phyloP scores from a whole-genome alignment of 768 basidiomycete species.

The Psilocybe azurescens region DNA sequence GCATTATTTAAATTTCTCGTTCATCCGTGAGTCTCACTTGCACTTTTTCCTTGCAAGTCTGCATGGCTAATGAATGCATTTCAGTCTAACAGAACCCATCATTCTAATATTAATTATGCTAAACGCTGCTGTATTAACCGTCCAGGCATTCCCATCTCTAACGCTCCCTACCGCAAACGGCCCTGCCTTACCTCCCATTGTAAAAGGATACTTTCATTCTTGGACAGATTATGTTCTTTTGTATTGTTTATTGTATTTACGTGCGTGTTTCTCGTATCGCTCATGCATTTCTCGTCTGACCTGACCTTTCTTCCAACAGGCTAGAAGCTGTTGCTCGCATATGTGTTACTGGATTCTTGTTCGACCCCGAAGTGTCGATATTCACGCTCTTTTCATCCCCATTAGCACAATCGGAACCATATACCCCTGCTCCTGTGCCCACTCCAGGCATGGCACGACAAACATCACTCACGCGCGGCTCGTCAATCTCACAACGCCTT shows the following conservation, averaged over 20 bases:
- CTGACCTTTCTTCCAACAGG: slow-evolving; percentile 39
- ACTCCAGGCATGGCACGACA: slow-evolving; percentile 37
- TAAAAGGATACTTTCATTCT: slow-evolving; percentile 77
- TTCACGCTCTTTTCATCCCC: slow-evolving; percentile 51
- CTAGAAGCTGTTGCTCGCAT: slow-evolving; percentile 89
- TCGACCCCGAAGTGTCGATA: slow-evolving; percentile 78
- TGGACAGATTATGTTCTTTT: slow-evolving; percentile 94
- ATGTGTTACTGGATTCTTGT: slow-evolving; percentile 85
- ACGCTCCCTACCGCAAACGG: slow-evolving; percentile 54
- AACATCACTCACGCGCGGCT: slow-evolving; percentile 47
- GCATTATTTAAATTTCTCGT: slow-evolving; percentile 72
- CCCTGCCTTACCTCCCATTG: slow-evolving; percentile 42
- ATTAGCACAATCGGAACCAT: slow-evolving; percentile 33
- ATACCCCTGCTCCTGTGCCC: slow-evolving; percentile 31
- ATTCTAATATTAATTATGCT: slow-evolving; percentile 85
- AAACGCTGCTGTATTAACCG: slow-evolving; percentile 81
- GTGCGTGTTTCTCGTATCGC: slow-evolving; percentile 46
- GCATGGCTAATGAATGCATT: slow-evolving; percentile 1
- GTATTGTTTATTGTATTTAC: slow-evolving; percentile 85
- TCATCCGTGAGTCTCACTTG: slow-evolving; percentile 60
- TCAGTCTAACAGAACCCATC: slow-evolving; percentile 73
- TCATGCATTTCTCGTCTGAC: slow-evolving; percentile 12
- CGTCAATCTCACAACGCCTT: slow-evolving; percentile 52
- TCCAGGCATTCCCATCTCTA: slow-evolving; percentile 73
- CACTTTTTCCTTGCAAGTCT: not conserved